These are phyloP conservation scores for Ammopiptanthus mongolicus DNA, from an alignment of 306 rosid species.

Conservation along the genomic window DNA sequence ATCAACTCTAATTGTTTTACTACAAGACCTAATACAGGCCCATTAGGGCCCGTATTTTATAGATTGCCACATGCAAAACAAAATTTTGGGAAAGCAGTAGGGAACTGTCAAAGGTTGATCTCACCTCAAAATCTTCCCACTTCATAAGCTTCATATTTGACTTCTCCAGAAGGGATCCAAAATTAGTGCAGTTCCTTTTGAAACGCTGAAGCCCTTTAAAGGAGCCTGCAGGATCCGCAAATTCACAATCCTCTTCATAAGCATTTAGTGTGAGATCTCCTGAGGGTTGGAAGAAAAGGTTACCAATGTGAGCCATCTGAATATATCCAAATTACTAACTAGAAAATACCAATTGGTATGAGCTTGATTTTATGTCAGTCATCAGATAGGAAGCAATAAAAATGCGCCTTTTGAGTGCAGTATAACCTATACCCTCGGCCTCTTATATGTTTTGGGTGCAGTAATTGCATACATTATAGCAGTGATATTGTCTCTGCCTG, in stretches of 20 bases:
- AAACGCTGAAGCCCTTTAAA: constrained; percentile 88
- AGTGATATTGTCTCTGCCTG: too few species aligned
- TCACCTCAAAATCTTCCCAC: constrained; percentile 92
- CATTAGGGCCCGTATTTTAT: too few species aligned
- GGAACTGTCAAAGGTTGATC: neutral
- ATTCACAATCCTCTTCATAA: constrained; percentile 86
- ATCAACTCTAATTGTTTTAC: too few species aligned
- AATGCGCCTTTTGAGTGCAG: too few species aligned
- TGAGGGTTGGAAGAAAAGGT: constrained; percentile 17
- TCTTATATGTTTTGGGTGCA: too few species aligned
- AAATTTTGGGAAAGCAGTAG: neutral
- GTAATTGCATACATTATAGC: too few species aligned
- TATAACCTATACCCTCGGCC: too few species aligned
- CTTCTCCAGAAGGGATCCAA: constrained; percentile 75
- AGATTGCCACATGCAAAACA: neutral
- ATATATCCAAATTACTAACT: neutral
- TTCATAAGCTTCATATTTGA: constrained; percentile 87
- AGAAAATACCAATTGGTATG: neutral
- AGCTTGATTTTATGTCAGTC: neutral
- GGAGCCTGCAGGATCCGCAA: constrained; percentile 96
- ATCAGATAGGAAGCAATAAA: neutral
- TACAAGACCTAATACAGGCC: too few species aligned
- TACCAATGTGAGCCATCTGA: neutral
- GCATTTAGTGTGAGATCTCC: constrained; percentile 85
- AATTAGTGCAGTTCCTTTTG: constrained; percentile 92